Base-by-base conservation (phyloP, 495 filamentous ascomycete genomes). In the Penicillium herquei region DNA sequence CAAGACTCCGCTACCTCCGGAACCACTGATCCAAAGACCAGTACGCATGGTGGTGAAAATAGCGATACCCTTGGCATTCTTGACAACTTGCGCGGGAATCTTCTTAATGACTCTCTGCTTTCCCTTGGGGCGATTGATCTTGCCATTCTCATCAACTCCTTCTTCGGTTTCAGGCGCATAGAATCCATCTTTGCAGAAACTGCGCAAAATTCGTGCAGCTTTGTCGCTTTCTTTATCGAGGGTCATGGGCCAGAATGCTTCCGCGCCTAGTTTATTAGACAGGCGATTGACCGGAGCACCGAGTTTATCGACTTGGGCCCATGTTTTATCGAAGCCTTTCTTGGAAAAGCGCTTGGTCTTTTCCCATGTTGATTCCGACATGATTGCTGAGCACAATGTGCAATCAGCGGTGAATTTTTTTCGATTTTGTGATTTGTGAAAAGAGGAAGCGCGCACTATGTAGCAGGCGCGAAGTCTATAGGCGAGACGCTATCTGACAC, bases 41-140 rank as follows among this genome's bases (percentile, higher is more conserved):
- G 91, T 91, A 48, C 92, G 86, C 89, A 96, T 92, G 17, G 89
- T 92, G 0, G 92, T 95, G 75, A 96, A 96, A 57, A 96, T 87
- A 26, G 90, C 91, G 35, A 96, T 72, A 11, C 90, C 92, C 63
- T 93, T 90, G 10, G 92, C 91, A 70, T 88, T 86, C 62, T 87
- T 81, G 52, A 96, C 87, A 43, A 96, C 90, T 65, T 88, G 74
- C 32, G 84, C 71, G 0, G 92, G 92, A 26, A 96, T 96, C 74
- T 92, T 92, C 71, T 93, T 88, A 13, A 91, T 69, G 2, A 90
- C 81, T 51, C 77, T 82, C 59, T 87, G 85, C 69, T 87, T 89
- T 57, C 78, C 79, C 46, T 81, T 82, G 43, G 87, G 84, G 31
- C 75, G 78, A 61, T 84, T 80, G 33, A 74, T 69, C 41, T 73